Percentiles rank a stretch among this genome's conserved stretches.
These are phyloP conservation scores for Trichoderma cornu-damae DNA, from an alignment of 2,329 filamentous ascomycete species.

Conservation along the genomic window DNA sequence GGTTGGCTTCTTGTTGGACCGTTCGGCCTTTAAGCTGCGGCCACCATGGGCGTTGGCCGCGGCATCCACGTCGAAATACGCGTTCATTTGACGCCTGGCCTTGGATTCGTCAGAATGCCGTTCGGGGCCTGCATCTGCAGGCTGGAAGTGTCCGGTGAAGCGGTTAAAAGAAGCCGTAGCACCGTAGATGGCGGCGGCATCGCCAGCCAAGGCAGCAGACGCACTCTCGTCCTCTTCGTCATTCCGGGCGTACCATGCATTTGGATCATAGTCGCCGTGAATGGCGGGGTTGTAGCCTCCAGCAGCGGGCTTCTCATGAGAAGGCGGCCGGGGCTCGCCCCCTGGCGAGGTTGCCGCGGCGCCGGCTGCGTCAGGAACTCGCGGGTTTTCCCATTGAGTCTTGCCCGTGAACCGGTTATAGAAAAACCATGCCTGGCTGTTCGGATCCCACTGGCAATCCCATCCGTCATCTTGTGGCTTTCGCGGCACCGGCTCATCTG, in stretches of 20 bases:
- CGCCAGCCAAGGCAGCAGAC: conserved; percentile 28
- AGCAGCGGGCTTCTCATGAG: conserved; percentile 41
- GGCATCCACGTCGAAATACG: conserved; percentile 93
- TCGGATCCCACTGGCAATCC: conserved; percentile 72
- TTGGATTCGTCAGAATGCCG: conserved; percentile 84
- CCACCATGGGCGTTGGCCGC: conserved; percentile 89
- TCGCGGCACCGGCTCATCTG: conserved; percentile 40
- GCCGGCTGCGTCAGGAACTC: conserved; percentile 50
- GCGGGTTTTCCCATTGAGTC: conserved; percentile 83
- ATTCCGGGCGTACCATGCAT: conserved; percentile 81
- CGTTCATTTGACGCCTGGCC: conserved; percentile 80
- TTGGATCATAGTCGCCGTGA: conserved; percentile 93
- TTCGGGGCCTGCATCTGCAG: conserved; percentile 61
- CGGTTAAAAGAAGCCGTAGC: conserved; percentile 80
- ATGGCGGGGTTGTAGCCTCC: conserved; percentile 93
- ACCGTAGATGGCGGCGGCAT: conserved; percentile 52
- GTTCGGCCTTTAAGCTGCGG: conserved; percentile 83
- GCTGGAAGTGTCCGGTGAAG: conserved; percentile 81
- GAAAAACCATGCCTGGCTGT: conserved; percentile 70
- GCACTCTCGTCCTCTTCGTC: conserved; percentile 34
- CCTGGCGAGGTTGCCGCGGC: conserved; percentile 19
- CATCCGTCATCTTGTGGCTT: conserved; percentile 66
- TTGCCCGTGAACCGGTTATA: conserved; percentile 72
- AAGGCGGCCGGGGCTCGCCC: conserved; percentile 29
- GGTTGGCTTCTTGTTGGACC: conserved; percentile 74